Conservation (phyloP, 345 rosid genomes). For the Capsella bursapastoris region DNA sequence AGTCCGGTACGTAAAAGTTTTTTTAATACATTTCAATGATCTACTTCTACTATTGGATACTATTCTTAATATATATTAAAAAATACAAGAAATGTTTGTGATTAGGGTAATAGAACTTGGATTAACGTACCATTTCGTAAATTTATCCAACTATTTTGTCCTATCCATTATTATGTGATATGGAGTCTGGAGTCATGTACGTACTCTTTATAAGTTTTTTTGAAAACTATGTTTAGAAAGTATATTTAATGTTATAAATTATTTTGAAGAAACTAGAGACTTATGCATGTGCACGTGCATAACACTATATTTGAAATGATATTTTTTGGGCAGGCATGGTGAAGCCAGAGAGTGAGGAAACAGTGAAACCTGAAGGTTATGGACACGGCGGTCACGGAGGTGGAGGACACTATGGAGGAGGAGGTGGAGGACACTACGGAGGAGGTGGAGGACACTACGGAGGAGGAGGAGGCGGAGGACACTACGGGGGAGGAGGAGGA, state of each 20-base stretch:
- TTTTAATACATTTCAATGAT: no score
- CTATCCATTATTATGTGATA: neutral
- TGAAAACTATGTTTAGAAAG: neutral
- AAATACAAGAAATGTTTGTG: neutral
- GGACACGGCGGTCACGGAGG: neutral
- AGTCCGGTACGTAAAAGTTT: slow-evolving; percentile 11
- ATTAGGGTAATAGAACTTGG: neutral
- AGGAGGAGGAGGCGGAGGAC: slow-evolving; percentile 6
- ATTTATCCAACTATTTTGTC: neutral
- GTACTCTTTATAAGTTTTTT: neutral
- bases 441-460: neutral
- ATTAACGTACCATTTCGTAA: neutral
- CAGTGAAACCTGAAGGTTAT: slow-evolving; percentile 13
- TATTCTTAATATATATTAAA: neutral
- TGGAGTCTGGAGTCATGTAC: neutral
- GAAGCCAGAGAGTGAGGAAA: slow-evolving; percentile 21
- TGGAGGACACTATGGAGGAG: neutral
- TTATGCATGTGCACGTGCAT: neutral
- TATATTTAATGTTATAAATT: neutral
- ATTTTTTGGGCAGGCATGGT: neutral
- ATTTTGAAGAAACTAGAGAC: neutral
- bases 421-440: no score
- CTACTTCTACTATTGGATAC: neutral
- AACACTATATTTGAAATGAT: neutral
- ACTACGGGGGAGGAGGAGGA: neutral